Evolutionary conservation across 1,139 yeast species (phyloP).

Genomic region (Keqinozyma sinolaborantium): DNA sequence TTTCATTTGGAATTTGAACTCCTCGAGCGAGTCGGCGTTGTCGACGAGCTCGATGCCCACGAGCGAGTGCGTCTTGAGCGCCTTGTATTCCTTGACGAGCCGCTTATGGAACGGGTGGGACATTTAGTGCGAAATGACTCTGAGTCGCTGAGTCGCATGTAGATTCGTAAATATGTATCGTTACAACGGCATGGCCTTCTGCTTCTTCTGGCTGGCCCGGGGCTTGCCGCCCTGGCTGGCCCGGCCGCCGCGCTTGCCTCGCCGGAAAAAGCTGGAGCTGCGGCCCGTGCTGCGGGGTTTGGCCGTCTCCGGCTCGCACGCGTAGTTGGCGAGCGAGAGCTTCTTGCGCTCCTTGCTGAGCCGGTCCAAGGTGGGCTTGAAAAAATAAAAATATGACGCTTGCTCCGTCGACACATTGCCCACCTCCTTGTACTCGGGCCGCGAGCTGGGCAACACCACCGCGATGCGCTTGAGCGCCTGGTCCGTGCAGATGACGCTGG

Average conservation of each 20-base stretch:
- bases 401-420: slow-evolving; percentile 39
- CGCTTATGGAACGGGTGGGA: slow-evolving; percentile 34
- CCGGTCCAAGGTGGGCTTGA: slow-evolving; percentile 39
- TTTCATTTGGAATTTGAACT: slow-evolving; percentile 21
- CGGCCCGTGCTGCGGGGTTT: not conserved
- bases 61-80: slow-evolving; percentile 15
- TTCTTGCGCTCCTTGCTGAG: slow-evolving; percentile 30
- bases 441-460: slow-evolving; percentile 48
- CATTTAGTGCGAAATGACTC: no score
- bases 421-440: slow-evolving; percentile 45
- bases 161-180: not conserved
- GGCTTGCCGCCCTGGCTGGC: not conserved
- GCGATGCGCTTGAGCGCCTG: slow-evolving; percentile 54
- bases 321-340: not conserved
- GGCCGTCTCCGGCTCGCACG: not conserved
- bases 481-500: slow-evolving; percentile 46
- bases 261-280: not conserved
- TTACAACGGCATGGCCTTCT: slow-evolving; percentile 5
- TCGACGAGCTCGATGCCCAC: slow-evolving; percentile 27
- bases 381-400: slow-evolving; percentile 40
- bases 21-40: slow-evolving; percentile 18
- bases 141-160: no score
- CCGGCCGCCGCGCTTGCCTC: not conserved
- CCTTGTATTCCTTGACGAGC: slow-evolving; percentile 38
- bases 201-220: slow-evolving; percentile 2